Percentiles rank a stretch among this genome's conserved stretches.
phyloP scores from a whole-genome alignment of 2,329 filamentous ascomycete genomes.

The Colletotrichum musicola region DNA sequence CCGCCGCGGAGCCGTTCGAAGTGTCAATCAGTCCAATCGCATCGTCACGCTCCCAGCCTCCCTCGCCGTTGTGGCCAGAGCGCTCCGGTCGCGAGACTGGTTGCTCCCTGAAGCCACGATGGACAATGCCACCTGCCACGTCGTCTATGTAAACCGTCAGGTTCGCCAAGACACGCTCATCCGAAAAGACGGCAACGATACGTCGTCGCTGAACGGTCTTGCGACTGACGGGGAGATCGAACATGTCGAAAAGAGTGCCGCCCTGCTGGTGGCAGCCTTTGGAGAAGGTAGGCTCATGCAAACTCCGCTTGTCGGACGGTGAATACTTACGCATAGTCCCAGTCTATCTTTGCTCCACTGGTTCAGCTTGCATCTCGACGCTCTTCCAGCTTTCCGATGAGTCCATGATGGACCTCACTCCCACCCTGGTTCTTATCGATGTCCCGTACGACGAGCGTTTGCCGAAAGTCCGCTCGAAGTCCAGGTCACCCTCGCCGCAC shows the following conservation, averaged over 20 bases:
- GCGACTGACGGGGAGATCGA: slow-evolving; percentile 51
- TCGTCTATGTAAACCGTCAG: slow-evolving; percentile 71
- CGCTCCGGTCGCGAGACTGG: slow-evolving; percentile 73
- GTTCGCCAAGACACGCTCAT: slow-evolving; percentile 62
- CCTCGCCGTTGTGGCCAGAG: slow-evolving; percentile 59
- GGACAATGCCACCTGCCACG: slow-evolving; percentile 69
- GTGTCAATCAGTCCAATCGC: slow-evolving; percentile 1
- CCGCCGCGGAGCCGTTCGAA: slow-evolving; percentile 22
- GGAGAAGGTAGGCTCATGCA: slow-evolving; percentile 62
- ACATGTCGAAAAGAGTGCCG: slow-evolving; percentile 60
- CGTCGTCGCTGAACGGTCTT: slow-evolving; percentile 41
- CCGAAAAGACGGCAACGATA: slow-evolving; percentile 43
- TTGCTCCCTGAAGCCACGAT: slow-evolving; percentile 68
- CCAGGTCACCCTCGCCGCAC: slow-evolving; percentile 60
- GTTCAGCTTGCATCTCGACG: slow-evolving; percentile 65
- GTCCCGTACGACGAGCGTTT: slow-evolving; percentile 64
- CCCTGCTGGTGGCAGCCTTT: slow-evolving; percentile 66
- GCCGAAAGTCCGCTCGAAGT: slow-evolving; percentile 50
- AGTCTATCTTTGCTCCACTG: slow-evolving; percentile 69
- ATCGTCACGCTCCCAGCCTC: slow-evolving; percentile 24
- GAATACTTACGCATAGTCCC: slow-evolving; percentile 21
- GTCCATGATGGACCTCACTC: slow-evolving; percentile 64
- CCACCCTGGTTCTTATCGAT: slow-evolving; percentile 70
- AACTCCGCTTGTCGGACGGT: background rate
- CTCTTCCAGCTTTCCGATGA: slow-evolving; percentile 66